Percentiles rank a stretch among this genome's conserved stretches.
These are phyloP conservation scores for Amyloporia xantha DNA, from an alignment of 768 basidiomycete genomes.

Conservation along the genomic window DNA sequence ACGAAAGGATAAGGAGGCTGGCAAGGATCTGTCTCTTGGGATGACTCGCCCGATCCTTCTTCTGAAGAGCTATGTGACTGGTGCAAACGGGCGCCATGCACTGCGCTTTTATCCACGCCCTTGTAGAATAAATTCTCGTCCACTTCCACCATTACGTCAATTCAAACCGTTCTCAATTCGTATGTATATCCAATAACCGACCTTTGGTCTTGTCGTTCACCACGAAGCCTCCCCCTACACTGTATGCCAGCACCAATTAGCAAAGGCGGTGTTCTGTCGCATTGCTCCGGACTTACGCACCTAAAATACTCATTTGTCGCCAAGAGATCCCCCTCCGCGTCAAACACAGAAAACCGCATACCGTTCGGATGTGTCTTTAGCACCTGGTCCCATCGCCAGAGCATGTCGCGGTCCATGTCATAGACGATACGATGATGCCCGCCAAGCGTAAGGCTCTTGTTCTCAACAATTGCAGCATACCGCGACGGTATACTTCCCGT, in stretches of 20 bases:
- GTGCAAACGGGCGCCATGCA: conserved; percentile 74
- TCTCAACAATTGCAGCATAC: conserved; percentile 59
- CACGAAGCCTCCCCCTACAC: conserved; percentile 91
- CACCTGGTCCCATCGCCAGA: conserved; percentile 89
- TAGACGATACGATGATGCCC: conserved; percentile 75
- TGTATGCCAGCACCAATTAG: conserved; percentile 13
- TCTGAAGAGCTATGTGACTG: conserved; percentile 42
- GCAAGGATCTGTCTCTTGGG: conserved; percentile 26
- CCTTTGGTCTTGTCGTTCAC: conserved; percentile 93
- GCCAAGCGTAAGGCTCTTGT: conserved; percentile 61
- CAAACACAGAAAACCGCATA: conserved; percentile 87
- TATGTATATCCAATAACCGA: conserved; percentile 18
- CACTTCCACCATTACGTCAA: too few relatives aligned
- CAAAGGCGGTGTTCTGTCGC: not conserved
- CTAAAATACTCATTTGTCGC: conserved; percentile 95
- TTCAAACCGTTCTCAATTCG: too few relatives aligned
- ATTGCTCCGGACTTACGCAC: conserved; percentile 24
- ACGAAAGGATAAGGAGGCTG: conserved; percentile 79
- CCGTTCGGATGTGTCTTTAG: conserved; percentile 88
- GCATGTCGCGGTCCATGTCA: conserved; percentile 87
- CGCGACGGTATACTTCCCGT: conserved; percentile 76
- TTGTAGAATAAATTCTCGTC: conserved; percentile 96
- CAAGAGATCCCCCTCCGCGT: conserved; percentile 72
- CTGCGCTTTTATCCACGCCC: conserved; percentile 74
- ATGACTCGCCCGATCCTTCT: conserved; percentile 9